phyloP scores from a whole-genome alignment of 345 rosid genomes.

The Citrus trifoliata region DNA sequence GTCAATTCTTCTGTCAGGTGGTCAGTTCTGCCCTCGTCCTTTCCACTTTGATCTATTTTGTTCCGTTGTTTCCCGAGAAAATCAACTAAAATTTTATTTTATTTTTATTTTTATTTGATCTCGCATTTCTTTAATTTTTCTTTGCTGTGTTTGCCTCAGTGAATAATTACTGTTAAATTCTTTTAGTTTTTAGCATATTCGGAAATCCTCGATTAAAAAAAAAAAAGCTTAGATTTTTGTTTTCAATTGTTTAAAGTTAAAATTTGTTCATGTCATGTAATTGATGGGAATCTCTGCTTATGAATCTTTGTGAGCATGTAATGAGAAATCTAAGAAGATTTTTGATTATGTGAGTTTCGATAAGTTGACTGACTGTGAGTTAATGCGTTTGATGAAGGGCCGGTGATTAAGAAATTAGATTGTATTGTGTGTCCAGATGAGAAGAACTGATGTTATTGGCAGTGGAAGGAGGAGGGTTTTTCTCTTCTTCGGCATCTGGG shows the following conservation, averaged over 20 bases:
- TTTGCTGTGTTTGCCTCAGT: background rate
- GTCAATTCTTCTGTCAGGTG: constrained; percentile 27
- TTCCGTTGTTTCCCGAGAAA: constrained; percentile 32
- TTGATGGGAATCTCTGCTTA: background rate
- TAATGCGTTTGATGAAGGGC: constrained; percentile 26
- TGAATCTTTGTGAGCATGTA: background rate
- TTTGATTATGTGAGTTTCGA: background rate
- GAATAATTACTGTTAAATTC: background rate
- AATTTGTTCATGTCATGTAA: too few species aligned
- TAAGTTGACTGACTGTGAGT: constrained; percentile 24
- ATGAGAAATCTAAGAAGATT: background rate
- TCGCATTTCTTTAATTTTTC: background rate
- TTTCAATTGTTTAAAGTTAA: background rate
- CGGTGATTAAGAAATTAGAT: constrained; percentile 18
- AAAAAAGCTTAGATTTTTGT: background rate
- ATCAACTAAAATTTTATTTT: background rate
- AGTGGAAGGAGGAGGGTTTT: constrained; percentile 98
- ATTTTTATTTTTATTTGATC: background rate
- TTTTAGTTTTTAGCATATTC: background rate
- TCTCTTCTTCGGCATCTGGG: constrained; percentile 97
- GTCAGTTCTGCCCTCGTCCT: background rate
- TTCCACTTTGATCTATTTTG: constrained; percentile 2
- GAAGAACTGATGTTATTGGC: constrained; percentile 90
- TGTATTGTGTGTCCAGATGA: constrained; percentile 57
- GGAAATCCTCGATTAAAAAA: background rate